phyloP scores from a whole-genome alignment of 2,329 filamentous ascomycete genomes.

The Sarocladiaceae sp. region DNA sequence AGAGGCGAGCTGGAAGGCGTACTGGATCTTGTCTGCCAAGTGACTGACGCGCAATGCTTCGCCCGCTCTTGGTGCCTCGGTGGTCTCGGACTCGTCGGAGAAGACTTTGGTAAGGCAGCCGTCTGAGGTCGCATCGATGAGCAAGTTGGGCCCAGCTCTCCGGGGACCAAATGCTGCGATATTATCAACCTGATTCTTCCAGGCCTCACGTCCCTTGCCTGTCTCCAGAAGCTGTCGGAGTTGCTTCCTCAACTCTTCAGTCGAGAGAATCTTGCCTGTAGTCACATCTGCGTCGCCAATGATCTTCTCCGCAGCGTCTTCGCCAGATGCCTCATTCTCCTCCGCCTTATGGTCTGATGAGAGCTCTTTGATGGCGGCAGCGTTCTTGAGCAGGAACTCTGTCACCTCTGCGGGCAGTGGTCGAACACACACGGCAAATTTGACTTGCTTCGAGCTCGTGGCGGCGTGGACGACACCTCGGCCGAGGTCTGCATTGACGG shows the following conservation, averaged over 20 bases:
- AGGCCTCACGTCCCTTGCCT: slow-evolving; percentile 63
- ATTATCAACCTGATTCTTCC: slow-evolving; percentile 69
- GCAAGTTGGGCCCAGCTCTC: slow-evolving; percentile 77
- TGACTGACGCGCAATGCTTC: slow-evolving; percentile 55
- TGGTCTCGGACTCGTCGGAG: slow-evolving; percentile 24
- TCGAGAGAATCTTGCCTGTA: slow-evolving; percentile 57
- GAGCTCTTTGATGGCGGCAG: slow-evolving; percentile 68
- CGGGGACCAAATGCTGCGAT: slow-evolving; percentile 89
- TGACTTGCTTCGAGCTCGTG: slow-evolving; percentile 82
- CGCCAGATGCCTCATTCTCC: slow-evolving; percentile 27
- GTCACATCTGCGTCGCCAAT: slow-evolving; percentile 51
- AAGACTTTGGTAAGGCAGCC: slow-evolving; percentile 69
- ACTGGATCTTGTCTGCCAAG: slow-evolving; percentile 82
- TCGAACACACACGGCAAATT: slow-evolving; percentile 66
- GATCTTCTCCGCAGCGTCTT: slow-evolving; percentile 32
- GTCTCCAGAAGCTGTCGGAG: slow-evolving; percentile 63
- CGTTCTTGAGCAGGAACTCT: slow-evolving; percentile 77
- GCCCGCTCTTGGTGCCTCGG: slow-evolving; percentile 32
- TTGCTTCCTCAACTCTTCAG: slow-evolving; percentile 70
- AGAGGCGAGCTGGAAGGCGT: slow-evolving; percentile 90
- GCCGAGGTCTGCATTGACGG: slow-evolving; percentile 77
- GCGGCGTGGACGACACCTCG: slow-evolving; percentile 70
- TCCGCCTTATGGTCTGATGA: slow-evolving; percentile 61
- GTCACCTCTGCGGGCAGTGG: slow-evolving; percentile 75
- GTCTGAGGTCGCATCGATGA: slow-evolving; percentile 74